These are phyloP conservation scores for Cardamine occulta DNA, from an alignment of 345 rosid species.

Conservation along the genomic window DNA sequence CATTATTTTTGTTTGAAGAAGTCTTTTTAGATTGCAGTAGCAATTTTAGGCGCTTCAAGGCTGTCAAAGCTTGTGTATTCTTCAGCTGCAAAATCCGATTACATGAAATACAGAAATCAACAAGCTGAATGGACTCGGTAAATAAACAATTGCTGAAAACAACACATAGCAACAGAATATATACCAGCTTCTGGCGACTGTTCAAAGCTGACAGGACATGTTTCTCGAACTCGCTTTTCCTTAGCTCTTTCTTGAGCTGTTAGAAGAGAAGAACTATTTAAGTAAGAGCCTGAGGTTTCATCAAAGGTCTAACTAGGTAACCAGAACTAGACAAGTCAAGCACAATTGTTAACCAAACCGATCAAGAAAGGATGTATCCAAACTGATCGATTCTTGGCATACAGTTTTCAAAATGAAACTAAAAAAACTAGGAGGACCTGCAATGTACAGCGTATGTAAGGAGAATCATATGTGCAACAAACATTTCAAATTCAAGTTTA, in stretches of 20 bases:
- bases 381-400: not conserved
- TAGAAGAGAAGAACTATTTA: constrained; percentile 23
- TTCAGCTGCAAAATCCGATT: constrained; percentile 76
- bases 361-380: not conserved
- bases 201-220: constrained; percentile 64
- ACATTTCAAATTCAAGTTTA: not conserved
- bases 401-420: not conserved
- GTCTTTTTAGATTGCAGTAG: constrained; percentile 56
- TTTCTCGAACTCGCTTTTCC: constrained; percentile 64
- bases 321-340: not conserved
- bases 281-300: not conserved
- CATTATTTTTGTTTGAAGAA: constrained; percentile 44
- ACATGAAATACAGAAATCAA: constrained; percentile 20
- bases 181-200: constrained; percentile 74
- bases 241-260: constrained; percentile 85
- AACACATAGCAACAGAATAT: constrained; percentile 16
- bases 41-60: constrained; percentile 58
- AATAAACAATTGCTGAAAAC: not conserved
- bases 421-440: not conserved
- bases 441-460: not conserved
- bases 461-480: constrained; percentile 2
- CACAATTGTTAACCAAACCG: not conserved
- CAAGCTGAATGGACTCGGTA: constrained; percentile 1
- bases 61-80: constrained; percentile 68
- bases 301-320: not conserved